Base-by-base conservation (phyloP, 768 basidiomycete species). In the Lentinula guzmanii region DNA sequence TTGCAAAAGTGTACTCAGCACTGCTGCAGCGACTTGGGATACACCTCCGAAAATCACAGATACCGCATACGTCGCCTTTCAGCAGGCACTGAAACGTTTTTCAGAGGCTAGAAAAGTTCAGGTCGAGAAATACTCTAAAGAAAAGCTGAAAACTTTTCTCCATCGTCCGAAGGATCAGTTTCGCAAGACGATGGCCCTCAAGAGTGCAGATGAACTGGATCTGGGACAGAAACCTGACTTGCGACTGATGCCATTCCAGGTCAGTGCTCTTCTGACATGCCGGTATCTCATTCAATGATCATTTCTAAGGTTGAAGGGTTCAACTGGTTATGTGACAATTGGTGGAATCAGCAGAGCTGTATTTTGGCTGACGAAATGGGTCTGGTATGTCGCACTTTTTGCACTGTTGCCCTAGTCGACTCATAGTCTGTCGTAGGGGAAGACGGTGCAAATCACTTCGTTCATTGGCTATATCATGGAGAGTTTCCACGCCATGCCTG, bases 311-410 rank as follows among this genome's bases (percentile, higher is more conserved):
- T 89, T 7, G 87, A 90, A 33, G 91, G 90, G 37, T 86, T 92
- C 58, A 91, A 91, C 59, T 93, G 90, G 92, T 77, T 93, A 51
- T 87, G 83, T 65, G 84, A 87, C 65, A 93, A 94, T 64, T 95
- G 94, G 94, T 93, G 89, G 87, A 86, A 83, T 64, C 81, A 78
- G 46, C 93, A 93, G 63, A 84, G 86, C 46, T 93, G 89, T 63
- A 95, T 95, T 64, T 82, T 98, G 21, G 96, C 97, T 2, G 97
- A 99, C 70, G 97, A 98, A 72, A 98, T 99, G 97, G 95, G 95
- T 62, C 74, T 95, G 70, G 93, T 92, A 71, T 56, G 78, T 69
- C 8, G 31, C 24, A 45, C 42, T 52, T 24, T 61, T 37, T 42
- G 13, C 16, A 28, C 6, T 28, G 33, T 56, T 63, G 52, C 42